Evolutionary conservation across 2,329 filamentous ascomycete genomes (phyloP), one percentile per base, ranked within the genome.

Genomic region (Microcyclospora pomicola): DNA sequence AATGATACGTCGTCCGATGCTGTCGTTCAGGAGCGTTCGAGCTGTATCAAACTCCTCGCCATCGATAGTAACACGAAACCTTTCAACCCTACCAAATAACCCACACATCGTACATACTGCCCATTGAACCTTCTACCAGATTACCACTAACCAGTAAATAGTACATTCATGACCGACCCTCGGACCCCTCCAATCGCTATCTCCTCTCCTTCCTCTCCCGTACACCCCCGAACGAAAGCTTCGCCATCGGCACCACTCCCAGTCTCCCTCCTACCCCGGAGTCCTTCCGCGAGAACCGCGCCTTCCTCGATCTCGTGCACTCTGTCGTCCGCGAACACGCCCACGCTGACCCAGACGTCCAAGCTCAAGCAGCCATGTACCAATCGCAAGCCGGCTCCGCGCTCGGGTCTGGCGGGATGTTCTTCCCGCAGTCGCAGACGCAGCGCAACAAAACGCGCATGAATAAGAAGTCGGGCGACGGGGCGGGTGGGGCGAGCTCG

Each of bases 351-450:
- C 72, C 72, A 0, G 64, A 67, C 14, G 67, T 75, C 9, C 62
- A 71, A 43, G 68, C 68, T 2, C 72, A 77, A 56, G 75, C 74
- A 3, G 64, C 70, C 30, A 70, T 73, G 37, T 77, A 75, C 61
- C 68, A 68, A 5, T 76, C 72, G 2, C 68, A 70, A 2, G 65
- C 71, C 4, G 74, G 73, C 15, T 67, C 70, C 28, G 66, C 66
- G 24, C 56, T 76, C 12, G 67, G 64, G 31, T 64, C 63, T 6
- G 68, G 69, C 11, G 68, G 69, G 24, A 58, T 65, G 19, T 60
- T 71, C 46, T 62, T 69, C 47, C 58, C 63, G 5, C 49, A 43
- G 45, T 54, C 50, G 49, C 55, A 55, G 28, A 49, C 47, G 19
- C 42, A 49, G 16, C 35, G 39, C 31, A 35, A 42, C 32, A 34